phyloP scores from a whole-genome alignment of 495 filamentous ascomycete genomes.

The Hypoxylon cercidicola region DNA sequence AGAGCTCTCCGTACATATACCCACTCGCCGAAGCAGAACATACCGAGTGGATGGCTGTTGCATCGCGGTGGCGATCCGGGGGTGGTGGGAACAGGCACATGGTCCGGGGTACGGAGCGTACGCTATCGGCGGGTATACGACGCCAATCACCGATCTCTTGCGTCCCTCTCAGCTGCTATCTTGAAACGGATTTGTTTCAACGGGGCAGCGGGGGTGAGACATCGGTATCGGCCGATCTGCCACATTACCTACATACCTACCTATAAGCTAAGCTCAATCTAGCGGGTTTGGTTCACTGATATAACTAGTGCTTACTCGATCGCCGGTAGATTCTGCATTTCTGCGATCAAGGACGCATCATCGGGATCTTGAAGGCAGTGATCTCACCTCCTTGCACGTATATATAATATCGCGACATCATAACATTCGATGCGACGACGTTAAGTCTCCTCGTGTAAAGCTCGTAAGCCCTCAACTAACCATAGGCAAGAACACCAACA shows the following conservation, averaged over 20 bases:
- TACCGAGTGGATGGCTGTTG: not conserved
- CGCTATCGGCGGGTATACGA: constrained; percentile 14
- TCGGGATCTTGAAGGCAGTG: too few relatives aligned
- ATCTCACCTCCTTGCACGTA: too few relatives aligned
- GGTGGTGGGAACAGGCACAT: constrained; percentile 11
- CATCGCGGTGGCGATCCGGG: constrained; percentile 20
- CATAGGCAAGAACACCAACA: too few relatives aligned
- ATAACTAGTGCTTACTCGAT: not conserved
- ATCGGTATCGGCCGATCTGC: constrained; percentile 14
- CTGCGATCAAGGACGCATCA: not conserved
- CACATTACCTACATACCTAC: not conserved
- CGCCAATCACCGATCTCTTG: constrained; percentile 30
- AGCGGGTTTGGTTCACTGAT: not conserved
- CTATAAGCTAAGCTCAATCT: not conserved
- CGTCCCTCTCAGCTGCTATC: constrained; percentile 17
- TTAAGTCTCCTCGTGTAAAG: too few relatives aligned
- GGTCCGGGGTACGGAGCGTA: constrained; percentile 30
- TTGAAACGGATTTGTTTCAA: constrained; percentile 39
- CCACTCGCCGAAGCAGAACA: not conserved
- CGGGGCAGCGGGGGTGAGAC: constrained; percentile 5
- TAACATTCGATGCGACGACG: too few relatives aligned
- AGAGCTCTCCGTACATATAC: constrained; percentile 1
- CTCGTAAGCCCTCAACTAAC: too few relatives aligned
- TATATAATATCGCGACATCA: too few relatives aligned
- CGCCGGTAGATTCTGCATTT: not conserved